Evolutionary conservation across 2,329 filamentous ascomycete genomes (phyloP).

Genomic region (Mycosphaerella sp.): DNA sequence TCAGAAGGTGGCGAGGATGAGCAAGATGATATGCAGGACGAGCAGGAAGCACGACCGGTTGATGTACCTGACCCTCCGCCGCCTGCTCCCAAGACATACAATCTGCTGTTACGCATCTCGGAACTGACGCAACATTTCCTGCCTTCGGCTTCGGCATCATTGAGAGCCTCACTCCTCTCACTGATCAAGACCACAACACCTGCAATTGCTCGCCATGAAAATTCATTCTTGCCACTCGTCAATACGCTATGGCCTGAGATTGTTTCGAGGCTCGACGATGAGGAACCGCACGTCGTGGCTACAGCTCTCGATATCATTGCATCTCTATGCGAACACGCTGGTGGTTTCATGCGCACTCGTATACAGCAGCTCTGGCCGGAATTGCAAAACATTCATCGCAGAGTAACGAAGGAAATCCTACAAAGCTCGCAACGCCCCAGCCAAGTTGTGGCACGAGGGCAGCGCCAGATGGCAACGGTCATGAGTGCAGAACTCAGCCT

Average conservation of each 20-base stretch:
- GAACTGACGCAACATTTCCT: constrained; percentile 84
- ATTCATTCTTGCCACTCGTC: constrained; percentile 78
- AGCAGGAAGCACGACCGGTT: constrained; percentile 23
- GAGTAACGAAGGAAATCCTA: constrained; percentile 10
- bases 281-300: constrained; percentile 61
- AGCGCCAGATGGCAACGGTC: neutral
- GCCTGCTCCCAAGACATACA: constrained; percentile 68
- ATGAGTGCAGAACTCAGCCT: constrained; percentile 5
- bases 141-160: constrained; percentile 70
- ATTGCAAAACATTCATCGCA: constrained; percentile 24
- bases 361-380: constrained; percentile 65
- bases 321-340: constrained; percentile 63
- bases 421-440: constrained; percentile 2
- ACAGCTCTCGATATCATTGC: constrained; percentile 64
- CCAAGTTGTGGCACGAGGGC: neutral
- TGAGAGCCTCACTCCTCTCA: constrained; percentile 71
- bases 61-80: constrained; percentile 41
- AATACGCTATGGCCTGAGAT: constrained; percentile 88
- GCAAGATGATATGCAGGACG: constrained; percentile 5
- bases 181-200: constrained; percentile 68
- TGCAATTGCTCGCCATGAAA: constrained; percentile 67
- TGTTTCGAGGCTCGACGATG: constrained; percentile 58
- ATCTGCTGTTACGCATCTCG: constrained; percentile 74
- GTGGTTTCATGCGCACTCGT: constrained; percentile 72
- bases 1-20: constrained; percentile 22